phyloP scores from a whole-genome alignment of 257 asterid species.

The Nicotiana knightiana region DNA sequence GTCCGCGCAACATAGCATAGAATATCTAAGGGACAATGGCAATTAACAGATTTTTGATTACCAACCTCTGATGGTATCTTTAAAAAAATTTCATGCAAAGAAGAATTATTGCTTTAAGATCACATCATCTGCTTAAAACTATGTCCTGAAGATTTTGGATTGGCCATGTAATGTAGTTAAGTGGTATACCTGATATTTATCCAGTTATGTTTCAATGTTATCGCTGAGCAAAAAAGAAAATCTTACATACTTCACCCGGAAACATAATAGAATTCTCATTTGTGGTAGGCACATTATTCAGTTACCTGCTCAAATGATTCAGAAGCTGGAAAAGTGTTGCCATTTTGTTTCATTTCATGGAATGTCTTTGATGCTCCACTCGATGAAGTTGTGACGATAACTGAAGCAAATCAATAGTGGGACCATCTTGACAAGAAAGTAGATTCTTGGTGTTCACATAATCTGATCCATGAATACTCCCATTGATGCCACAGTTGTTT shows the following conservation, averaged over 20 bases:
- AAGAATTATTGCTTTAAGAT: too few relatives aligned
- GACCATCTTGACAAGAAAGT: slow-evolving; percentile 15
- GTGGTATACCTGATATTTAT: not conserved
- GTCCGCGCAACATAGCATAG: too few relatives aligned
- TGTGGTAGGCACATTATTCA: not conserved
- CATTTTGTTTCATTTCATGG: slow-evolving; percentile 19
- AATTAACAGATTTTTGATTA: too few relatives aligned
- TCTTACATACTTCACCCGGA: not conserved
- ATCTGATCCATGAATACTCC: slow-evolving; percentile 14
- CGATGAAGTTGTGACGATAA: slow-evolving; percentile 29
- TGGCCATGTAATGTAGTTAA: too few relatives aligned
- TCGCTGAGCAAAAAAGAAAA: not conserved
- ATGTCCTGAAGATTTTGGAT: too few relatives aligned
- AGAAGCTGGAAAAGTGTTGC: slow-evolving; percentile 18
- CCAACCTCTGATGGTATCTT: too few relatives aligned
- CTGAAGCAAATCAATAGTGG: slow-evolving; percentile 30
- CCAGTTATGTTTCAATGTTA: not conserved
- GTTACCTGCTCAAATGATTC: slow-evolving; percentile 11
- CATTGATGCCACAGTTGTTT: slow-evolving; percentile 7
- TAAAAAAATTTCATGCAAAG: too few relatives aligned
- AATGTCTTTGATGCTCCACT: slow-evolving; percentile 27
- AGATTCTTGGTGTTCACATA: slow-evolving; percentile 16
- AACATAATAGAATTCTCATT: not conserved
- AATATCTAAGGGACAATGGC: too few relatives aligned
- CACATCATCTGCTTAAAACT: too few relatives aligned